phyloP scores from a whole-genome alignment of 2,329 filamentous ascomycete genomes.

The Didymosphaeria variabile region DNA sequence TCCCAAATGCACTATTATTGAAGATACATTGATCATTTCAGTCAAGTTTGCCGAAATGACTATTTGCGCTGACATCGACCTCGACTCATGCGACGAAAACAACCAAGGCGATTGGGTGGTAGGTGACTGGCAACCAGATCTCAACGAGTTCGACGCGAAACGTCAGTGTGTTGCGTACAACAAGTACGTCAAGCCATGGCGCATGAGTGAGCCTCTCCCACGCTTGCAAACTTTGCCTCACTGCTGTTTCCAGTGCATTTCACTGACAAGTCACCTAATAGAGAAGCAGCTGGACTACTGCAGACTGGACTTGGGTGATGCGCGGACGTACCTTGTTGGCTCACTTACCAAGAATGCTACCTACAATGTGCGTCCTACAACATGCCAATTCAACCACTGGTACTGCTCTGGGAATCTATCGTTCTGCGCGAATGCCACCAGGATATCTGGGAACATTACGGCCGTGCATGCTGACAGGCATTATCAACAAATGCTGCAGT shows the following conservation, averaged over 20 bases:
- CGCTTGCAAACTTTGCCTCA: neutral
- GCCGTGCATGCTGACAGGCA: neutral
- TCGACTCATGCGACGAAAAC: neutral
- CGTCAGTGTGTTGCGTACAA: neutral
- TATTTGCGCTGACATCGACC: neutral
- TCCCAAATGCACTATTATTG: neutral
- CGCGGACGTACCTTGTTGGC: neutral
- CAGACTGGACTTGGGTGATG: neutral
- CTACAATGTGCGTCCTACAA: neutral
- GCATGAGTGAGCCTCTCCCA: neutral
- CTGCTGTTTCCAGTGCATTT: neutral
- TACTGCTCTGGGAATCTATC: neutral
- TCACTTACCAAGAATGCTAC: neutral
- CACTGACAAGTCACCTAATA: neutral
- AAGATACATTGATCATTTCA: neutral
- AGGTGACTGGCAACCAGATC: neutral
- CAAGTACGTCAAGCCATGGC: neutral
- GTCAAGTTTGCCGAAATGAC: neutral
- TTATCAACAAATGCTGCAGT: neutral
- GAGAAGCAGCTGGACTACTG: neutral
- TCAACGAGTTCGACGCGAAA: neutral
- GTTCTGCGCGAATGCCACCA: neutral
- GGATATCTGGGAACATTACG: neutral
- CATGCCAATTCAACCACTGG: slow-evolving; percentile 1
- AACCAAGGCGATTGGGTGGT: neutral